phyloP scores from a whole-genome alignment of 1,139 yeast species.

The Meyerozyma carpophila region DNA sequence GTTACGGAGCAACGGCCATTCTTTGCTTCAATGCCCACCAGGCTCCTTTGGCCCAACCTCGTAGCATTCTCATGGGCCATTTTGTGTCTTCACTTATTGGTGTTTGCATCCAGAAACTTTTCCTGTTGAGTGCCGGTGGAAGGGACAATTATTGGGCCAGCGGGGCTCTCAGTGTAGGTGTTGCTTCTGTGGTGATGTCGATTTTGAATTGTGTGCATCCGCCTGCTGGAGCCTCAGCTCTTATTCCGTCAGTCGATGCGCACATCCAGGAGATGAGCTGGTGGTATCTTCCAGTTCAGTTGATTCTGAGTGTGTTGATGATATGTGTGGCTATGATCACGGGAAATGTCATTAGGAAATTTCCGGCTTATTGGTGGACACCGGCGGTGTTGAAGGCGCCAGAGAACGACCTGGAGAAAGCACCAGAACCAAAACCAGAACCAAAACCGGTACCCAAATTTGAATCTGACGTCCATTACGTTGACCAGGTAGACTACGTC shows the following conservation, averaged over 20 bases:
- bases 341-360: slow-evolving; percentile 50
- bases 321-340: slow-evolving; percentile 49
- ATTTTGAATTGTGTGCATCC: slow-evolving; percentile 60
- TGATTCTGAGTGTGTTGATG: slow-evolving; percentile 48
- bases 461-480: slow-evolving; percentile 2
- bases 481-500: slow-evolving; percentile 9
- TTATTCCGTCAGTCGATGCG: slow-evolving; percentile 51
- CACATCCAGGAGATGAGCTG: slow-evolving; percentile 50
- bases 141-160: slow-evolving; percentile 50
- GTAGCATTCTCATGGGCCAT: slow-evolving; percentile 56
- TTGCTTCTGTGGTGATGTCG: slow-evolving; percentile 55
- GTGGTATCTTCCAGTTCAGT: slow-evolving; percentile 61
- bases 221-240: slow-evolving; percentile 71
- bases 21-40: slow-evolving; percentile 52
- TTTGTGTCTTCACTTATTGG: slow-evolving; percentile 52
- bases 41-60: slow-evolving; percentile 65
- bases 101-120: slow-evolving; percentile 50
- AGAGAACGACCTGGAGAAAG: background rate
- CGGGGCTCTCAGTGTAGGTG: slow-evolving; percentile 57
- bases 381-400: slow-evolving; percentile 16
- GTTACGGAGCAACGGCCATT: slow-evolving; percentile 64
- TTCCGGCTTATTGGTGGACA: slow-evolving; percentile 66
- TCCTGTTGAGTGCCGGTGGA: slow-evolving; percentile 35
- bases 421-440: slow-evolving; percentile 1
- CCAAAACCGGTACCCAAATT: background rate